These are phyloP conservation scores for Aegilops longissima DNA, from an alignment of 176 grass and related monocot species.

Conservation along the genomic window DNA sequence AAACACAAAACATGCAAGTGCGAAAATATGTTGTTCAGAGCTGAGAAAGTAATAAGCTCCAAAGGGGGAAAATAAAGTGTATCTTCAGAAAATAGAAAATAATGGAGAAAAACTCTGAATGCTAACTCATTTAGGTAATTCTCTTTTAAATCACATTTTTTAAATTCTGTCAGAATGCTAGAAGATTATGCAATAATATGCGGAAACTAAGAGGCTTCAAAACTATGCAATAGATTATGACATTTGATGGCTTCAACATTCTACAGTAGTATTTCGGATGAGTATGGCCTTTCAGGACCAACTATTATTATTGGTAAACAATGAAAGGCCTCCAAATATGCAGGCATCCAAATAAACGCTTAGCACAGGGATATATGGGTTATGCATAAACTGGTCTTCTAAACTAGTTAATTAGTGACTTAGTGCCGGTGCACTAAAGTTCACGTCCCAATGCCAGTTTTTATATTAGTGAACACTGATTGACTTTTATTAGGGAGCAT, in stretches of 20 bases:
- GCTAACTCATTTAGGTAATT: not conserved
- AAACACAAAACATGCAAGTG: not conserved
- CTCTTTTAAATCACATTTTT: not conserved
- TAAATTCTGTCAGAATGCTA: not conserved
- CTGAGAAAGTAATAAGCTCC: not conserved
- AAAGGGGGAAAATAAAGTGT: not conserved
- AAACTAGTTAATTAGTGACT: not conserved
- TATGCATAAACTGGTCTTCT: not conserved
- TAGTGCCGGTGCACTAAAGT: not conserved
- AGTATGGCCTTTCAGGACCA: constrained; percentile 17
- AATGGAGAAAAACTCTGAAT: not conserved
- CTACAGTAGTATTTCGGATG: not conserved
- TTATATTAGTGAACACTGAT: not conserved
- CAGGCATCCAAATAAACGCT: constrained; percentile 1
- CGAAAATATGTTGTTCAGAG: constrained; percentile 21
- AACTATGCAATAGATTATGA: not conserved
- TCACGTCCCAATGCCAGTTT: constrained; percentile 10
- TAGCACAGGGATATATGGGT: not conserved
- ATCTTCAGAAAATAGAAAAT: not conserved
- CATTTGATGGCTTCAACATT: not conserved
- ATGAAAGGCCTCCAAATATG: not conserved
- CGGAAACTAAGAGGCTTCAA: not conserved
- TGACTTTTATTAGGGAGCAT: constrained; percentile 6
- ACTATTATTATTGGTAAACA: not conserved
- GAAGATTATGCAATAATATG: not conserved